Base-by-base conservation (phyloP, 176 grass and related monocot species). In the Eleusine indica region DNA sequence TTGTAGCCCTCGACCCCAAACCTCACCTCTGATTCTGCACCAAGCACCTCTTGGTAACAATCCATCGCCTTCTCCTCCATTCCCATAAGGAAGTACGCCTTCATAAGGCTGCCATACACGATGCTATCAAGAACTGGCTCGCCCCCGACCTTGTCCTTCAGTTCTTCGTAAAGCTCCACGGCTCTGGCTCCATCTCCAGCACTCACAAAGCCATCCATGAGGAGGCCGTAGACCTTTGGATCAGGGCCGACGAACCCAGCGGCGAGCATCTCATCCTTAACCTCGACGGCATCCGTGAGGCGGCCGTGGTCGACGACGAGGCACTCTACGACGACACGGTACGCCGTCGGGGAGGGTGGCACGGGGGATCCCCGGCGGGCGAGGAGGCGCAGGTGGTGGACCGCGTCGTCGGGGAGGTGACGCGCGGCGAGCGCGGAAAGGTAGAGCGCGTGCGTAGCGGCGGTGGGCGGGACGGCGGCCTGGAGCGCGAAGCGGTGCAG, bases 401-500 rank as follows among this genome's bases (percentile, higher is more conserved):
- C 81, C 48, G 94, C 94, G 12, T 70, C 82, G 52, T 94, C 84
- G 13, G 89, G 74, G 79, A 90, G 88, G 60, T 86, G 84, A 60
- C 92, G 91, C 0, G 87, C 87, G 66, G 86, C 86, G 64, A 94
- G 93, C 49, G 90, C 88, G 70, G 93, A 91, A 16, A 97, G 87
- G 75, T 94, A 88, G 73, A 97, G 94, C 81, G 68, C 93, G 84
- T 94, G 90, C 0, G 94, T 97, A 82, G 90, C 85, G 75, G 91
- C 81, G 76, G 83, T 92, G 67, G 92, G 94, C 37, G 94, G 81
- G 81, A 97, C 92, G 66, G 88, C 88, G 37, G 92, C 92, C 66
- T 97, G 92, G 78, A 93, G 78, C n/a, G 87, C 58, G 90, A 94
- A 97, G 19, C 92, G 92, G 80, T 97, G 90, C 60, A 97, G 94